A percentile compares a stretch with the other conserved stretches of the same genome.
phyloP scores from a whole-genome alignment of 2,329 filamentous ascomycete species.

The Leptoxyphium fumago region DNA sequence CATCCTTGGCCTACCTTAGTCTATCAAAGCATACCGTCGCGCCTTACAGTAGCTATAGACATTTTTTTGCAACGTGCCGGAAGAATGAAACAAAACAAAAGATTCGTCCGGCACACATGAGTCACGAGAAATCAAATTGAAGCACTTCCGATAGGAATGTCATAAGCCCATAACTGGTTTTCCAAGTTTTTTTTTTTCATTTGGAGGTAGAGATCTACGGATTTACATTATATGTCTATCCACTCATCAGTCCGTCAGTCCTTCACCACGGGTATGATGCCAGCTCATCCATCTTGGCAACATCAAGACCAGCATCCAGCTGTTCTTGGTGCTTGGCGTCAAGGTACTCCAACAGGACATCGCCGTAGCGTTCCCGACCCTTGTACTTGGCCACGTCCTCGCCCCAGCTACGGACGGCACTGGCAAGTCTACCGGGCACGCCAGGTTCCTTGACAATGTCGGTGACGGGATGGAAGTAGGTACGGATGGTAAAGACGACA shows the following conservation, averaged over 20 bases:
- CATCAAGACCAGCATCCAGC: constrained; percentile 48
- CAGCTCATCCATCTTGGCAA: constrained; percentile 45
- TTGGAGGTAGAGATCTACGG: too few species aligned
- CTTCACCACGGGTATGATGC: constrained; percentile 45
- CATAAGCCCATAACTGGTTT: too few species aligned
- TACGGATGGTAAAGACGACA: constrained; percentile 60
- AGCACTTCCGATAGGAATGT: too few species aligned
- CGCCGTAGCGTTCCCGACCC: constrained; percentile 57
- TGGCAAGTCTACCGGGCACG: constrained; percentile 64
- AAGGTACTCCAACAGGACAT: constrained; percentile 61
- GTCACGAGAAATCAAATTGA: too few species aligned
- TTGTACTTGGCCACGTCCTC: constrained; percentile 66
- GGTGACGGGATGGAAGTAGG: constrained; percentile 60
- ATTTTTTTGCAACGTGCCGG: too few species aligned
- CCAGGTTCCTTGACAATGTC: constrained; percentile 56
- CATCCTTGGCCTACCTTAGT: too few species aligned
- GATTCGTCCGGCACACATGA: too few species aligned
- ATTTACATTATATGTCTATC: too few species aligned
- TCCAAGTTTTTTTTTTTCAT: too few species aligned
- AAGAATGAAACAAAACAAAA: too few species aligned
- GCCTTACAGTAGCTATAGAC: too few species aligned
- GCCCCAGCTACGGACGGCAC: constrained; percentile 68
- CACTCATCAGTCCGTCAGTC: not conserved
- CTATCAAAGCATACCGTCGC: too few species aligned
- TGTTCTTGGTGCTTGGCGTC: constrained; percentile 63